Conservation (phyloP, 768 basidiomycete species). For the Asterophora lycoperdoides region DNA sequence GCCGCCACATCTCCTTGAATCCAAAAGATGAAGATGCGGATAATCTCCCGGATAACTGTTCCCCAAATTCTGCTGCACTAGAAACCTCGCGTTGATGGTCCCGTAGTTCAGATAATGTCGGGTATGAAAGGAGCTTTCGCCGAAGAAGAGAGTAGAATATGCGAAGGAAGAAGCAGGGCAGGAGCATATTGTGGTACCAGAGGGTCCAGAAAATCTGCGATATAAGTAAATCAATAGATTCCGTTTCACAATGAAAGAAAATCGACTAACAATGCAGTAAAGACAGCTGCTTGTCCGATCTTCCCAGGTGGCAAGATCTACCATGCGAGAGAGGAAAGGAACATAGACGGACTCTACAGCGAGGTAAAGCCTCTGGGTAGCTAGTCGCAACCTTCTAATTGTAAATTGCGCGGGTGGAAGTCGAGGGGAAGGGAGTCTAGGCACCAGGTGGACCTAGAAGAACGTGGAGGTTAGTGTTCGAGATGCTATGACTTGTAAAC, state of each 20-base stretch:
- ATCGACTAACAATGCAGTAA: slow-evolving; percentile 47
- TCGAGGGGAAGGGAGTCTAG: slow-evolving; percentile 40
- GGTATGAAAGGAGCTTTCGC: slow-evolving; percentile 49
- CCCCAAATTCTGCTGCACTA: slow-evolving; percentile 49
- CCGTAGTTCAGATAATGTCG: slow-evolving; percentile 49
- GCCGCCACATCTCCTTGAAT: slow-evolving; percentile 48
- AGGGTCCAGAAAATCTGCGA: slow-evolving; percentile 56
- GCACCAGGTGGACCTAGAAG: slow-evolving; percentile 37
- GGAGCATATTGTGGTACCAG: slow-evolving; percentile 57
- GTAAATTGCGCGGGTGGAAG: slow-evolving; percentile 46
- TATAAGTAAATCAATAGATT: not conserved
- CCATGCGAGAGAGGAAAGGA: slow-evolving; percentile 36
- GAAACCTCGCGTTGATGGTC: slow-evolving; percentile 45
- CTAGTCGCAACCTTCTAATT: slow-evolving; percentile 46
- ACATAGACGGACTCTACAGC: slow-evolving; percentile 46
- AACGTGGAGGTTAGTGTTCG: not conserved
- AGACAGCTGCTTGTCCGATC: slow-evolving; percentile 40
- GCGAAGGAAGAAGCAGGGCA: slow-evolving; percentile 46
- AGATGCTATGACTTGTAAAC: not conserved
- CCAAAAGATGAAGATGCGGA: slow-evolving; percentile 43
- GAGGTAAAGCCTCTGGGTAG: slow-evolving; percentile 53
- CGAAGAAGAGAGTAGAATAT: slow-evolving; percentile 46
- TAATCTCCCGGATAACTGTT: slow-evolving; percentile 43
- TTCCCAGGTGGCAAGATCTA: slow-evolving; percentile 52
- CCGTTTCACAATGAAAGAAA: not conserved